Base-by-base conservation (phyloP, 495 filamentous ascomycete genomes). In the Tuber magnatum region DNA sequence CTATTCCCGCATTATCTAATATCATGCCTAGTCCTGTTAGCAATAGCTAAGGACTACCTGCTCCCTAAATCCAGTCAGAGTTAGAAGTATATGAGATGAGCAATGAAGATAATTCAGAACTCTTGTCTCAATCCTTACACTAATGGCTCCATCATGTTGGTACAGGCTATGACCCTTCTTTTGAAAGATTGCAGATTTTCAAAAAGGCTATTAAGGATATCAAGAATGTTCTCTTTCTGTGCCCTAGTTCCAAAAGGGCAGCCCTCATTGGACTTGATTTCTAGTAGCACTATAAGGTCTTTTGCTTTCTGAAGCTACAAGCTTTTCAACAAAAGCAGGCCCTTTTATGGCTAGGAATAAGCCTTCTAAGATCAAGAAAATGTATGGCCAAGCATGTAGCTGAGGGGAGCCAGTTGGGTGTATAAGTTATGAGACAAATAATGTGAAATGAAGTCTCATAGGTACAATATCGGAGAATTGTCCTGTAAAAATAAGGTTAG, bases 401-500 rank as follows among this genome's bases (percentile, higher is more conserved):
- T 61, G 65, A 42, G 1, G 28, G 32, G 10, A 41, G 39, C 65
- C 6, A 40, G 39, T 16, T 24, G 24, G 71, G 71, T 9, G 28
- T 18, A 32, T 28, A 0, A 1, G 32, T 73, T 0, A 48, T 61
- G 32, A n/a, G 42, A 18, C 10, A 28, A 40, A 65, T 41, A 0
- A 24, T 73, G 18, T 41, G 65, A 24, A 3, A 73, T 41, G 46
- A 73, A 18, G 28, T 61, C 3, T 18, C 42, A 4, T 73, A 46
- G 28, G 65, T 73, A 61, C 24, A 73, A 41, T 39, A 73, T 10
- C n/a, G 32, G 6, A 61, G 18, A 39, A 73, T 73, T 20, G 44
- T 22, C 3, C 1, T 22, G 1, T 3, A 40, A 9, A 38, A 38
- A 35, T 44, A 72, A 20, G 71, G 46, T 0, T 28, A 61, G 10